Base-by-base conservation (phyloP, 768 basidiomycete genomes). In the Coprinellus micaceus region DNA sequence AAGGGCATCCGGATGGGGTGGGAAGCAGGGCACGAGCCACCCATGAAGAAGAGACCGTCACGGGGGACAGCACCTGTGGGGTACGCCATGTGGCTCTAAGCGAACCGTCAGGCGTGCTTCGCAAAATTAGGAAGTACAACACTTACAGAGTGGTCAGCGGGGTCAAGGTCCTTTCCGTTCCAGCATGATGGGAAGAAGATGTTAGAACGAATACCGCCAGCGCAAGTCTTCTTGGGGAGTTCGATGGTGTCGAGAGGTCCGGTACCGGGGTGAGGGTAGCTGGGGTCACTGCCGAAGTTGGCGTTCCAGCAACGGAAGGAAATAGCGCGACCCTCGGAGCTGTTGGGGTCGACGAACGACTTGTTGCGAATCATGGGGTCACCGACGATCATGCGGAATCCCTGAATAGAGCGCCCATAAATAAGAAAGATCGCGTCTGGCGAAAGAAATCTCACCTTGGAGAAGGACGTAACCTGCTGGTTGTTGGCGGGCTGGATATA, bases 1-100 rank as follows among this genome's bases (percentile, higher is more conserved):
- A 57, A 28, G 26, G 56, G 56, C 40, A 57, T 44, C 21, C 56
- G 56, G 43, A 52, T 40, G 49, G 56, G 56, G 44, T 57, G 94
- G 92, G 71, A 98, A 94, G 43, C 98, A 85, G 0, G 94, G 87
- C 17, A 98, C 73, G 96, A 96, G 98, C 39, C 87, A 83, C 17
- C 80, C 84, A 73, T 97, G 93, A 15, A n/a, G n/a, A n/a, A n/a
- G n/a, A n/a, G n/a, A n/a, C n/a, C n/a, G n/a, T n/a, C n/a, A n/a
- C n/a, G n/a, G n/a, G n/a, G 94, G 84, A 57, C 52, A n/a, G 52
- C 52, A 52, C 56, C 56, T 7, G 50, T 25, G 41, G 26, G 26
- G 33, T 39, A 10, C n/a, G 52, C 43, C 17, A 57, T 50, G 19
- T 28, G 25, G 21, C 56, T 50, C 28, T 57, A 21, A n/a, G n/a